Conservation (phyloP, 805 yeast species). For the Metschnikowia kunwiensis region DNA sequence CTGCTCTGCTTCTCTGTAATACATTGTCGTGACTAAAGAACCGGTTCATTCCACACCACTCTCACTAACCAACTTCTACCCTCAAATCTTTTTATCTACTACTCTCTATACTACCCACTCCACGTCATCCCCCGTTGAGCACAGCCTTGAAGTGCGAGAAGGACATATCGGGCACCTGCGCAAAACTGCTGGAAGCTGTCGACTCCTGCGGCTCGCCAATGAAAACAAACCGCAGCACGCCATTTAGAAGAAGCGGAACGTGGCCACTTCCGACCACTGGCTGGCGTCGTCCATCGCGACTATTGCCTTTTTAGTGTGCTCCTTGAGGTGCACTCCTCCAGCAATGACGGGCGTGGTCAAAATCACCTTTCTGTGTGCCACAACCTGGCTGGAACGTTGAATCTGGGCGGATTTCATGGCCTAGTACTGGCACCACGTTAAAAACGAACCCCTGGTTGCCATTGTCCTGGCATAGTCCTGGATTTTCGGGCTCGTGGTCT, state of each 20-base stretch:
- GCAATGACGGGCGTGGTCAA: constrained; percentile 70
- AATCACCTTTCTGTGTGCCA: constrained; percentile 51
- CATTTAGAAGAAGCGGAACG: constrained; percentile 62
- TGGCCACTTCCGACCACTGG: constrained; percentile 68
- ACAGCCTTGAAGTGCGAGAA: constrained; percentile 67
- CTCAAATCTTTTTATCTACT: too few relatives aligned
- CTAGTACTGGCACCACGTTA: constrained; percentile 40
- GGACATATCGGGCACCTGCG: constrained; percentile 63
- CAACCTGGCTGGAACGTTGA: constrained; percentile 42
- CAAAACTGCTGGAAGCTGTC: constrained; percentile 68
- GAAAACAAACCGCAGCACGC: constrained; percentile 60
- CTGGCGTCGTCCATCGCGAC: constrained; percentile 78
- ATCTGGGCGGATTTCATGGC: constrained; percentile 43
- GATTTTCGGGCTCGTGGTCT: constrained; percentile 43
- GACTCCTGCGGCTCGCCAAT: constrained; percentile 75
- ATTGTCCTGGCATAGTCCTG: constrained; percentile 43
- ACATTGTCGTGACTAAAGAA: too few relatives aligned
- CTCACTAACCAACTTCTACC: too few relatives aligned
- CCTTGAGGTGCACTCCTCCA: constrained; percentile 54
- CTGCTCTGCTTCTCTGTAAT: too few relatives aligned
- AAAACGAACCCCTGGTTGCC: constrained; percentile 20
- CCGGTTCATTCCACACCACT: too few relatives aligned
- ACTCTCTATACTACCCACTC: too few relatives aligned
- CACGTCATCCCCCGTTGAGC: constrained; percentile 23
- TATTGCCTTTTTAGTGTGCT: constrained; percentile 52